These are phyloP conservation scores for Mycena leptocephala DNA, from an alignment of 768 basidiomycete genomes.

Conservation along the genomic window DNA sequence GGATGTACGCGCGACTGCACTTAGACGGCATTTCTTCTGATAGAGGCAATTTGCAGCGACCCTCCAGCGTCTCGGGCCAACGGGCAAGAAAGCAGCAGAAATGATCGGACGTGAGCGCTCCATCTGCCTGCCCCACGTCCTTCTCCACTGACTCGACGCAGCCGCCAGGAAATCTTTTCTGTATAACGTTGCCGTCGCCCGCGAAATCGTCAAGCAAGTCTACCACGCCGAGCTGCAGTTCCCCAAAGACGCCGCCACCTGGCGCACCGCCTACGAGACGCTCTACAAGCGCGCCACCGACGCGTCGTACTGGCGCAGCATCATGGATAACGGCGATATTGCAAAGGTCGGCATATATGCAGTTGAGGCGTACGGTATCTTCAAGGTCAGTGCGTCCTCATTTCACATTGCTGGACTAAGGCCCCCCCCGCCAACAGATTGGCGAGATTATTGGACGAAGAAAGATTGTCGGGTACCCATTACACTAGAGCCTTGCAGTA, in stretches of 20 bases:
- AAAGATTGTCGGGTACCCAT: slow-evolving; percentile 84
- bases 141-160: slow-evolving; percentile 13
- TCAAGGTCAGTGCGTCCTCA: slow-evolving; percentile 70
- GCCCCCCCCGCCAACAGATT: slow-evolving; percentile 66
- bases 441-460: slow-evolving; percentile 92
- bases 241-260: slow-evolving; percentile 69
- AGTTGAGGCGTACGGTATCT: slow-evolving; percentile 92
- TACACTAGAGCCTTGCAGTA: slow-evolving; percentile 59
- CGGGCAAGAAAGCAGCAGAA: slow-evolving; percentile 70
- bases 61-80: slow-evolving; percentile 53
- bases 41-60: slow-evolving; percentile 3
- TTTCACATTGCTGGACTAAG: background rate
- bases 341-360: slow-evolving; percentile 81
- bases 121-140: background rate
- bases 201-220: slow-evolving; percentile 83
- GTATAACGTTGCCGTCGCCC: slow-evolving; percentile 86
- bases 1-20: slow-evolving; percentile 57
- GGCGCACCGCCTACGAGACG: slow-evolving; percentile 74
- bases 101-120: slow-evolving; percentile 64
- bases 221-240: slow-evolving; percentile 84
- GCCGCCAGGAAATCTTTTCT: slow-evolving; percentile 83
- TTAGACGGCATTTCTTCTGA: background rate
- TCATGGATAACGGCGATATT: slow-evolving; percentile 76
- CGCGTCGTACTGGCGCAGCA: slow-evolving; percentile 73
- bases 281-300: slow-evolving; percentile 76